Conservation (phyloP, 768 basidiomycete species). For the Kwoniella bestiolae region DNA sequence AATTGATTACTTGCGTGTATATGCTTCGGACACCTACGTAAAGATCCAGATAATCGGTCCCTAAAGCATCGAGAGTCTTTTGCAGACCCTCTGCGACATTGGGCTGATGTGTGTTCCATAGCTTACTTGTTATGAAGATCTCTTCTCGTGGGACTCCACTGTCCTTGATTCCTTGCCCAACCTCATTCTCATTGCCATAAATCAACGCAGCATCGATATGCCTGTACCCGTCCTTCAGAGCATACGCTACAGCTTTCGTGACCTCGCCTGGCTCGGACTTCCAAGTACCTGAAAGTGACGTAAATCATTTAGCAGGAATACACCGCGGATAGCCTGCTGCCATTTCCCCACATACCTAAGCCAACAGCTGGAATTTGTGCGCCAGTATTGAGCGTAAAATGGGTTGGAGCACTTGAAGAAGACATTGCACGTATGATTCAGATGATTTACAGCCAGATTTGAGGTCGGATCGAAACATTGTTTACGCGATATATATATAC, state of each 20-base stretch:
- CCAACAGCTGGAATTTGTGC: slow-evolving; percentile 73
- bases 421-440: background rate
- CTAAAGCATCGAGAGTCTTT: slow-evolving; percentile 73
- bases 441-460: no score
- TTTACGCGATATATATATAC: no score
- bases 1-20: no score
- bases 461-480: no score
- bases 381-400: slow-evolving; percentile 61
- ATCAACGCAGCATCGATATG: slow-evolving; percentile 83
- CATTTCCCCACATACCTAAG: slow-evolving; percentile 62
- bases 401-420: background rate
- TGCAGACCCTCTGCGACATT: slow-evolving; percentile 74
- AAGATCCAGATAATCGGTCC: slow-evolving; percentile 76
- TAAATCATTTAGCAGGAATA: background rate
- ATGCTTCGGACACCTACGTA: slow-evolving; percentile 75
- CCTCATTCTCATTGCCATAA: slow-evolving; percentile 70
- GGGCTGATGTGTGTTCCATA: slow-evolving; percentile 78
- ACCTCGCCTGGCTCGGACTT: slow-evolving; percentile 75
- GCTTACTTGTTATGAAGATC: slow-evolving; percentile 64
- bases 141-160: slow-evolving; percentile 78
- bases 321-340: background rate
- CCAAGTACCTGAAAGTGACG: slow-evolving; percentile 64
- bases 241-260: slow-evolving; percentile 57
- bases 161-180: slow-evolving; percentile 63
- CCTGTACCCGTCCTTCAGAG: slow-evolving; percentile 75